Conservation (phyloP, 1,139 yeast species). For the Candida tetrigidarum region DNA sequence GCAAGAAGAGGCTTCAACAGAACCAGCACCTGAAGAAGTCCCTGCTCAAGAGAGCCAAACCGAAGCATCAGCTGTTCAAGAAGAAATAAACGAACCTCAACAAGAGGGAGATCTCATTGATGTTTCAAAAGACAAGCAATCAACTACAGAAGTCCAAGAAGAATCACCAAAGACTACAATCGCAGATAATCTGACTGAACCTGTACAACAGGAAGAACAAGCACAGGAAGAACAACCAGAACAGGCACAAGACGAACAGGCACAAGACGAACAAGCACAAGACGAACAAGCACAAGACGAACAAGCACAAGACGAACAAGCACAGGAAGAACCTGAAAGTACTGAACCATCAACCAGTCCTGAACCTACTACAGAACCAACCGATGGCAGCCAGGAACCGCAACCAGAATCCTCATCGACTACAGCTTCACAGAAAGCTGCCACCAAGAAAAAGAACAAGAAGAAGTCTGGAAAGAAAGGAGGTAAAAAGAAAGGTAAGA, state of each 20-base stretch:
- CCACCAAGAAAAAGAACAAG: slow-evolving; percentile 16
- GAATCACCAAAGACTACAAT: no score
- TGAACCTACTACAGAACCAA: slow-evolving; percentile 1
- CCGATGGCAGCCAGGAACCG: background rate
- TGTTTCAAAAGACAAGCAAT: background rate
- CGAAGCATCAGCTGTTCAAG: background rate
- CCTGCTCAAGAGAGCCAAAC: background rate
- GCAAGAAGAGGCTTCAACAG: no score
- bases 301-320: no score
- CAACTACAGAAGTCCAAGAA: background rate
- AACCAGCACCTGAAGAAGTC: background rate
- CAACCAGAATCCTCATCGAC: background rate
- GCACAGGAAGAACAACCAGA: slow-evolving; percentile 1
- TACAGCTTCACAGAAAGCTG: background rate
- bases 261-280: no score
- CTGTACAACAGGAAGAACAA: slow-evolving; percentile 2
- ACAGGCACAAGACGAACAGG: no score
- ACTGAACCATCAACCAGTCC: slow-evolving; percentile 10
- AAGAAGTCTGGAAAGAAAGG: slow-evolving; percentile 20
- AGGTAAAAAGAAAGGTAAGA: slow-evolving; percentile 22
- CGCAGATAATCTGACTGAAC: no score
- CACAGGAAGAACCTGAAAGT: no score
- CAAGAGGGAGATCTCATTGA: background rate
- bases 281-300: no score
- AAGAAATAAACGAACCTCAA: background rate